phyloP scores from a whole-genome alignment of 2,329 filamentous ascomycete species.

The Fusarium acutatum region DNA sequence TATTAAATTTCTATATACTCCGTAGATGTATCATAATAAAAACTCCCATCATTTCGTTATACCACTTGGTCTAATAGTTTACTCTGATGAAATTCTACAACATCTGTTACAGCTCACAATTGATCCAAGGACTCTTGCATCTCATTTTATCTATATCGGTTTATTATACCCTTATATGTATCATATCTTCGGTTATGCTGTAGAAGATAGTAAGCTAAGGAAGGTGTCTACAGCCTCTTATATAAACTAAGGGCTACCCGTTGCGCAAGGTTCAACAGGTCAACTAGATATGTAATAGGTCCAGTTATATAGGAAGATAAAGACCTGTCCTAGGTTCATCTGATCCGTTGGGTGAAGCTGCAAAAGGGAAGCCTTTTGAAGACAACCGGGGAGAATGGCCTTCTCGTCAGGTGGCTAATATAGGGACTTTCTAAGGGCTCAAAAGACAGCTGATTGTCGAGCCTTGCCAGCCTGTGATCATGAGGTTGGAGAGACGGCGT shows the following conservation, averaged over 20 bases:
- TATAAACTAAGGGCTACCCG: neutral
- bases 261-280: neutral
- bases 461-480: neutral
- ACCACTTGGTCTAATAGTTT: neutral
- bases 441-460: neutral
- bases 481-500: neutral
- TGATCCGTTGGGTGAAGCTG: neutral
- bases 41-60: neutral
- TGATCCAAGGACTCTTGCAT: neutral
- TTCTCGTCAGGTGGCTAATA: neutral
- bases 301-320: neutral
- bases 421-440: neutral
- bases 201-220: neutral
- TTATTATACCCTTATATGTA: neutral
- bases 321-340: neutral
- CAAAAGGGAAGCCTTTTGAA: neutral
- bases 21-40: neutral
- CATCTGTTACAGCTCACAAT: neutral
- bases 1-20: neutral
- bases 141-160: neutral
- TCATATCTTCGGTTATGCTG: neutral
- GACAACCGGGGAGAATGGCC: neutral
- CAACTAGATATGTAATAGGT: neutral
- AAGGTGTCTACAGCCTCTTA: neutral
- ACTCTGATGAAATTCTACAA: neutral